Base-by-base conservation (phyloP, 202 grass and related monocot genomes). In the Brachypodium distachyon region DNA sequence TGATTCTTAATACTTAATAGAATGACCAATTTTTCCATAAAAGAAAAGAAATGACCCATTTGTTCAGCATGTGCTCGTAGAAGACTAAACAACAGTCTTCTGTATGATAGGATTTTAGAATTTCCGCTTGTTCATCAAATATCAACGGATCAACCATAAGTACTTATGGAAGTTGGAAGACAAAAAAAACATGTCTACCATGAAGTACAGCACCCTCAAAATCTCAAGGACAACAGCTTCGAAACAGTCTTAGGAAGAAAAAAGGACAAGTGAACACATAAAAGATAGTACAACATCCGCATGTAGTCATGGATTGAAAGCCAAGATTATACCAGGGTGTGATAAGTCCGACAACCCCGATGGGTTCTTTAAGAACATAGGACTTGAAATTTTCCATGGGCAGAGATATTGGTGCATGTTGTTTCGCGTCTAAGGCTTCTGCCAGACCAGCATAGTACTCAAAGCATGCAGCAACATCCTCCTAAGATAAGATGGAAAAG, bases 341-440 rank as follows among this genome's bases (percentile, higher is more conserved):
- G 83, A 94, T 88, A 27, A 94, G 56, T 73, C 85, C 91, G 82
- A 91, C 88, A 86, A 94, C 91, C 74, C 91, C 88, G 42, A 94
- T 91, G 47, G 87, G 88, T 81, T 94, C 91, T 81, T 79, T 94
- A 7, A 90, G 82, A 58, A 70, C 28, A 77, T 88, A 68, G 4
- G 77, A 84, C 82, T 90, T 86, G 65, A 93, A 90, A 36, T 73
- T 85, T 52, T 93, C 67, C 87, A 93, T 76, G 23, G 91, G 91
- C 40, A 93, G 63, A 53, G 82, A 88, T 40, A 94, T 67, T 50
- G 82, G 74, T 74, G 85, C 40, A 46, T 32, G 74, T 86, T 88
- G 87, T 65, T 91, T 94, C 41, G 39, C 57, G 61, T 91, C 91
- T 64, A 94, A 91, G 58, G 78, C 84, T 65, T 94, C 85, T 42